Evolutionary conservation across 345 rosid species (phyloP).

Genomic region (Populus euphratica): DNA sequence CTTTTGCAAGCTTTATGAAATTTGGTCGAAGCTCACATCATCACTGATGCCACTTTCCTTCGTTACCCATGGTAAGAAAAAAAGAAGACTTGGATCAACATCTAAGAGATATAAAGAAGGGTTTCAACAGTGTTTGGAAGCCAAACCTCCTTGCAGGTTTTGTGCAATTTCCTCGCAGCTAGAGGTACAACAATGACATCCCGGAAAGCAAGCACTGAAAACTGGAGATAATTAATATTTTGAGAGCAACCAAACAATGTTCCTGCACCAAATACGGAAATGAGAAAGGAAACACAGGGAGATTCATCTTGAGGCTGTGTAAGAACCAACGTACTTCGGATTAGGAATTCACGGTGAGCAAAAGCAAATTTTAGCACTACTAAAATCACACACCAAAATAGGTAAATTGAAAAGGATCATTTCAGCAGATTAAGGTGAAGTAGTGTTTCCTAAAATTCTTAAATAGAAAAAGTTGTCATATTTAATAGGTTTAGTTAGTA

Average conservation of each 20-base stretch:
- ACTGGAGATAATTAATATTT: neutral
- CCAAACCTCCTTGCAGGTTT: slow-evolving; percentile 82
- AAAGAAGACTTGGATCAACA: slow-evolving; percentile 8
- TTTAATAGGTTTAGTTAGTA: too few relatives aligned
- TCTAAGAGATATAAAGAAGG: slow-evolving; percentile 1
- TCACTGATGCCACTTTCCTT: slow-evolving; percentile 76
- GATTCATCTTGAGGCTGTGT: neutral
- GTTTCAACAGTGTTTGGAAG: slow-evolving; percentile 9
- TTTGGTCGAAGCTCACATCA: slow-evolving; percentile 88
- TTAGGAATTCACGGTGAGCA: slow-evolving; percentile 78
- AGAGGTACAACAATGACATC: slow-evolving; percentile 93
- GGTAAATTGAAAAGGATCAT: neutral
- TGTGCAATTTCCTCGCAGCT: slow-evolving; percentile 92
- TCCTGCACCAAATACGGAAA: neutral
- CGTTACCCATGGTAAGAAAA: slow-evolving; percentile 54
- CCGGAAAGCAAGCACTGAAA: slow-evolving; percentile 95
- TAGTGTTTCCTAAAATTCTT: too few relatives aligned
- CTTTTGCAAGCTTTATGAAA: slow-evolving; percentile 82
- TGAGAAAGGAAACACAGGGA: neutral
- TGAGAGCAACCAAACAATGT: neutral
- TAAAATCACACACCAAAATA: neutral
- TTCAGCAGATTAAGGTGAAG: too few relatives aligned
- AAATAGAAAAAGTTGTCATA: too few relatives aligned
- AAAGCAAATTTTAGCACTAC: slow-evolving; percentile 8
- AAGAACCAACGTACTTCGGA: slow-evolving; percentile 67